These are phyloP conservation scores for Colletotrichum brevisporum DNA, from an alignment of 2,329 filamentous ascomycete genomes.

Conservation along the genomic window DNA sequence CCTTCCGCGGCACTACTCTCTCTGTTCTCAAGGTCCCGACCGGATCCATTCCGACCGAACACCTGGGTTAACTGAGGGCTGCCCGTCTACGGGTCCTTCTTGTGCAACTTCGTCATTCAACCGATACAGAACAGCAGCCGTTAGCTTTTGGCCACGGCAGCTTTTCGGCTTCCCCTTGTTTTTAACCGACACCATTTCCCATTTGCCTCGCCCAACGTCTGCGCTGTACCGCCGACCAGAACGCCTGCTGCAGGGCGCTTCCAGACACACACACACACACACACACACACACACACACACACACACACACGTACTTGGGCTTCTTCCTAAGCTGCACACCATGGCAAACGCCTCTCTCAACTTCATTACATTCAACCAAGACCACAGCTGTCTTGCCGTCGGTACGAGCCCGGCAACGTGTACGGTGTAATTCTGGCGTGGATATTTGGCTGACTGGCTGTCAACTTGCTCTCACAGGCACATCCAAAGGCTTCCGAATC, in stretches of 20 bases:
- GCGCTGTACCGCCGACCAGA: slow-evolving; percentile 27
- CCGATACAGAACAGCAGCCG: background rate
- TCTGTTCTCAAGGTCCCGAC: background rate
- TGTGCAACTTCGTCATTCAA: background rate
- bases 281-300: too few relatives aligned
- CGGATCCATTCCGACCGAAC: background rate
- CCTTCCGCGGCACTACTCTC: background rate
- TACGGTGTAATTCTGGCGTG: slow-evolving; percentile 22
- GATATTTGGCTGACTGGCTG: slow-evolving; percentile 21
- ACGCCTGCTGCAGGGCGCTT: slow-evolving; percentile 3
- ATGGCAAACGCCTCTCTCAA: slow-evolving; percentile 86
- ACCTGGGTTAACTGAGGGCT: background rate
- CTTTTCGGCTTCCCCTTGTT: background rate
- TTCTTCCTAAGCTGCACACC: slow-evolving; percentile 1
- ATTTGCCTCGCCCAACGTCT: slow-evolving; percentile 16
- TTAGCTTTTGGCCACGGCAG: too few relatives aligned
- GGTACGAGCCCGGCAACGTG: slow-evolving; percentile 67
- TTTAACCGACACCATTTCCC: background rate
- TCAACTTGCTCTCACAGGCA: slow-evolving; percentile 68
- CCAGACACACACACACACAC: slow-evolving; percentile 9
- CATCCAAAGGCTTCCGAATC: slow-evolving; percentile 93
- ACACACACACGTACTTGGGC: too few relatives aligned
- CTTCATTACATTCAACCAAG: slow-evolving; percentile 99
- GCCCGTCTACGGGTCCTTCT: background rate
- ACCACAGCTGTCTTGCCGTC: slow-evolving; percentile 96